Evolutionary conservation across 306 rosid species (phyloP), one percentile per base, ranked within the genome.

Genomic region (Ziziphus jujuba): DNA sequence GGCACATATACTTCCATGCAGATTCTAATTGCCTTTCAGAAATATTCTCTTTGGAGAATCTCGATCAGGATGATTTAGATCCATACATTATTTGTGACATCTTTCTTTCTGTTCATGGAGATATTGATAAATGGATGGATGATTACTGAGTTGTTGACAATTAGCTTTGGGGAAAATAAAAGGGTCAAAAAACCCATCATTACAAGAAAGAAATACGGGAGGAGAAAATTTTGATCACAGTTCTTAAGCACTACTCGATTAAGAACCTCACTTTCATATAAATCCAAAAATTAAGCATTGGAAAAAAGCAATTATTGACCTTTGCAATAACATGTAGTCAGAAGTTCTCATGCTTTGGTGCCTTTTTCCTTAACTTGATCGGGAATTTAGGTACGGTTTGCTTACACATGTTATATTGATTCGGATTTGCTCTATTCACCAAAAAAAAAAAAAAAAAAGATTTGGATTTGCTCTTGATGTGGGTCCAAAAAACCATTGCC

Each of bases 61-160:
- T 63, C 71, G 71, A 12, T 45, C 16, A 35, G 52, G 59, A 35
- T 59, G 71, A 70, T 72, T 47, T 31, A 47, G 58, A 50, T 65
- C 72, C 45, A 65, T 65, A 25, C 25, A 34, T 35, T 16, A 34
- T 15, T 53, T 54, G 7, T 34, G 23, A 17, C 64, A 17, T 60
- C 35, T n/a, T 7, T 23, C n/a, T 16, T 14, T 34, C 44, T 58
- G 61, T 49, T 59, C 55, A 22, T 50, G 48, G 65, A 55, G 74
- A 71, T 63, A 23, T 48, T 50, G 8, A 45, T 28, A 47, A 58
- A 43, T 61, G 44, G 43, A 17, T 59, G 1, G 44, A 36, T 59
- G 2, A 10, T 11, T 31, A n/a, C 48, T 59, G 9, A 43, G 17
- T 25, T 9, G 16, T 35, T 59, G 6, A 17, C 3, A 6, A 15